Conservation (phyloP, 2,329 filamentous ascomycete species). For the Penicillium sp. region DNA sequence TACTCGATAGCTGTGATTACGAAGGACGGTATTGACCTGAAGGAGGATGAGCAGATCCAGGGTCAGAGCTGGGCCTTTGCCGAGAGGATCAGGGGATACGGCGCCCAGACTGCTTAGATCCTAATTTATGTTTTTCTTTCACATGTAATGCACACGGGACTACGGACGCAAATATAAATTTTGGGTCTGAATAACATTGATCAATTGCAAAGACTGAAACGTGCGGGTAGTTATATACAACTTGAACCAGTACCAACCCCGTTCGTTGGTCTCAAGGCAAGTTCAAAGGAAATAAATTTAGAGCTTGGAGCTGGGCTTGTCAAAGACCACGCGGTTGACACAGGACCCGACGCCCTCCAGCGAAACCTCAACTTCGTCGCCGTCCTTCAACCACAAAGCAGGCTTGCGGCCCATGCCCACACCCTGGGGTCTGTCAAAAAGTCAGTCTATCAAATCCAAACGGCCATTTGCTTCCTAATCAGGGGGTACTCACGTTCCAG, state of each 20-base stretch:
- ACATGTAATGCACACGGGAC: constrained; percentile 13
- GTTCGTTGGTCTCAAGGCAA: neutral
- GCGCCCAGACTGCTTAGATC: constrained; percentile 66
- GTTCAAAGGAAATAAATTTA: constrained; percentile 15
- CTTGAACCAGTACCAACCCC: neutral
- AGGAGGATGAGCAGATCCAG: constrained; percentile 83
- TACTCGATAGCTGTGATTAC: constrained; percentile 91
- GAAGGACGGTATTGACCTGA: constrained; percentile 81
- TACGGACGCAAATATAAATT: neutral
- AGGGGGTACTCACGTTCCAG: constrained; percentile 42
- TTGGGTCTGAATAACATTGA: neutral
- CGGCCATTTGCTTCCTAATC: neutral
- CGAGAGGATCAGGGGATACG: constrained; percentile 90
- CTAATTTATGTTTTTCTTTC: neutral
- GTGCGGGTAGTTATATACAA: neutral
- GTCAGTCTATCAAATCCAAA: constrained; percentile 46
- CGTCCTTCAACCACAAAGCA: constrained; percentile 66
- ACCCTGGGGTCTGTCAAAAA: constrained; percentile 59
- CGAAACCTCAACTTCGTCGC: constrained; percentile 66
- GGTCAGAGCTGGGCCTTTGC: constrained; percentile 98
- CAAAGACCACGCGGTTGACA: constrained; percentile 42
- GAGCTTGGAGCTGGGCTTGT: constrained; percentile 41
- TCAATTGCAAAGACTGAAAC: neutral
- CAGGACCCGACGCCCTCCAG: constrained; percentile 64
- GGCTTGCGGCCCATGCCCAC: constrained; percentile 69